Evolutionary conservation across 257 asterid species (phyloP).

Genomic region (Fraxinus cuspidata): DNA sequence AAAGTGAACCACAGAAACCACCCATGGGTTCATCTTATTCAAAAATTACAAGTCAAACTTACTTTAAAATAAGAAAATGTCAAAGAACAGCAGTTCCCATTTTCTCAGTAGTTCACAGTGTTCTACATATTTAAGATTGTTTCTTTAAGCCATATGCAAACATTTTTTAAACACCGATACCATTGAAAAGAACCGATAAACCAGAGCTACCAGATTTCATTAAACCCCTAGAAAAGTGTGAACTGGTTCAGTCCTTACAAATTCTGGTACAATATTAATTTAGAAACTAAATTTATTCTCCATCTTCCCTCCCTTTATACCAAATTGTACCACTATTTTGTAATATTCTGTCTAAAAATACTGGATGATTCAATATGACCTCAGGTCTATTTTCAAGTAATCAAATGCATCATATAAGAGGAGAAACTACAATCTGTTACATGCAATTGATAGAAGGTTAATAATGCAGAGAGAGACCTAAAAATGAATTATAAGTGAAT

Average conservation of each 20-base stretch:
- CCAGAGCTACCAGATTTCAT: neutral
- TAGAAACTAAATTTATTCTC: neutral
- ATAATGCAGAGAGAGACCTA: too few relatives aligned
- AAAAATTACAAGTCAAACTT: neutral
- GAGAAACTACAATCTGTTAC: too few relatives aligned
- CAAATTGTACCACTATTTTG: too few relatives aligned
- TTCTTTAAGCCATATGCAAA: neutral
- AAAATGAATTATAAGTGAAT: too few relatives aligned
- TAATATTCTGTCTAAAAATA: too few relatives aligned
- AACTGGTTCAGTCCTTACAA: neutral
- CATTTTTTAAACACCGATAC: neutral
- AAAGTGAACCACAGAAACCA: neutral
- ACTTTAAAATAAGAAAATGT: neutral
- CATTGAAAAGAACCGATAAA: too few relatives aligned
- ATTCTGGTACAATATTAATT: neutral
- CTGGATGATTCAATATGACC: too few relatives aligned
- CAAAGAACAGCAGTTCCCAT: neutral
- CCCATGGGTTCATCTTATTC: neutral
- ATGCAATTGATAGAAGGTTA: too few relatives aligned
- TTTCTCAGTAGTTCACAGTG: neutral
- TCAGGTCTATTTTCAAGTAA: too few relatives aligned
- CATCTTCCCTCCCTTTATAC: neutral
- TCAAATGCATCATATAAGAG: too few relatives aligned
- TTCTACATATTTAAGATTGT: neutral
- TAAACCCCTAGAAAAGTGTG: neutral